Base-by-base conservation (phyloP, 257 asterid genomes). In the Solanum virginianum region DNA sequence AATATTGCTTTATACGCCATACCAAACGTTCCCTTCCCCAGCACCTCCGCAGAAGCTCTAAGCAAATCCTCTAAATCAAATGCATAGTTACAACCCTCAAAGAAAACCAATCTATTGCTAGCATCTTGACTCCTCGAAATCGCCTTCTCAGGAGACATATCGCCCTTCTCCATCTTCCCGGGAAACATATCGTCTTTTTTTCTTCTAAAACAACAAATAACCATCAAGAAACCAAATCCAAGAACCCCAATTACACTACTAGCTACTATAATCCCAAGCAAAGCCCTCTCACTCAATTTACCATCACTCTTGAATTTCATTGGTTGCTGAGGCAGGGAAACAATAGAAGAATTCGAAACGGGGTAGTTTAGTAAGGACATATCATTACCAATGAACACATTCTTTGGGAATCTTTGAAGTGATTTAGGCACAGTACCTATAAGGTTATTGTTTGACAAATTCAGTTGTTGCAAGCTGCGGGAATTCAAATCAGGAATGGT, bases 41-140 rank as follows among this genome's bases (percentile, higher is more conserved):
- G 72, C 0, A 97, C 98, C 85, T 97, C 99, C 2, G 98, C 99
- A 16, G 99, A 97, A 81, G 99, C 99, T 88, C 98, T 94, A 89
- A 97, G 86, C 85, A 97, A 89, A 86, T 97, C 99, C 89, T 97
- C 99, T 86, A 97, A 89, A 89, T 97, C 98, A 72, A 95, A 97
- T 4, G 95, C 96, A 84, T 87, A 93, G 72, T 91, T 93, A 86
- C 98, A 94, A 13, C 97, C 99, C 91, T 95, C 98, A 77, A 95
- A 95, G 94, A 97, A 97, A 80, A 89, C 92, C 85, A 97, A 86
- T 91, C 90, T 93, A 86, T 95, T 94, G 55, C 86, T 91, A 3
- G 92, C 98, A 56, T 94, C 98, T 77, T 91, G 93, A 81, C 88
- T 90, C 60, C 98, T 88, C 0, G 98, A 93, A 85, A 92, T 89